Conservation (phyloP, 2,329 filamentous ascomycete species). For the Tricladium varicosporioides region DNA sequence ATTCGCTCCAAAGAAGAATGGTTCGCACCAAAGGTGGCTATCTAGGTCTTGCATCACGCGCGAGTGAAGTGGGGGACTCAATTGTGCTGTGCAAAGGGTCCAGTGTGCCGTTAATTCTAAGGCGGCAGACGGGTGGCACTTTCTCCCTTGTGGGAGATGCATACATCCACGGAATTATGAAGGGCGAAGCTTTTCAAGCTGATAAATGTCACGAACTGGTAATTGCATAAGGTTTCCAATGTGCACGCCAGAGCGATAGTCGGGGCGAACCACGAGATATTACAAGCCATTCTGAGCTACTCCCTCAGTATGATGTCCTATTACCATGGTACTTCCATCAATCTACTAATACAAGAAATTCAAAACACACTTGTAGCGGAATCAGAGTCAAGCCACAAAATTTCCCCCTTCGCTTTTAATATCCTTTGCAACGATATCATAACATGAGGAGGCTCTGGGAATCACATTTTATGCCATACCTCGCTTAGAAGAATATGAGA, state of each 20-base stretch:
- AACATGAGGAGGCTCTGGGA: no score
- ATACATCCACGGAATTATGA: conserved; percentile 9
- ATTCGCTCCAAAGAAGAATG: conserved; percentile 1
- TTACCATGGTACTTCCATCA: no score
- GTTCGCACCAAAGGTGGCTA: background rate
- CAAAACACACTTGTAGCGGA: no score
- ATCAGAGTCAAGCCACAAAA: no score
- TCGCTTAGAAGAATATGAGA: no score
- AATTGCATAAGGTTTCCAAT: background rate
- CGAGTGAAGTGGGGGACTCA: background rate
- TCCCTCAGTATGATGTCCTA: no score
- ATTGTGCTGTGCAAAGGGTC: conserved; percentile 2
- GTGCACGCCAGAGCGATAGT: background rate
- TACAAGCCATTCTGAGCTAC: no score
- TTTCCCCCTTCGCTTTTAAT: no score
- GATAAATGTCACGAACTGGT: background rate
- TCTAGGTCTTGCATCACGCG: background rate
- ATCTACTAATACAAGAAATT: no score
- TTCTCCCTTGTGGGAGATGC: conserved; percentile 5
- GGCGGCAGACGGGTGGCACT: background rate
- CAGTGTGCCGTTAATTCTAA: conserved; percentile 2
- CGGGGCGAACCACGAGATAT: no score
- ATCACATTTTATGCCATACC: no score
- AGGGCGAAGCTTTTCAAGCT: conserved; percentile 43
- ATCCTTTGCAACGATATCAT: no score